Evolutionary conservation across 192 early-diverging fungal genomes (phyloP).

Genomic region (Radiomyces spectabilis): DNA sequence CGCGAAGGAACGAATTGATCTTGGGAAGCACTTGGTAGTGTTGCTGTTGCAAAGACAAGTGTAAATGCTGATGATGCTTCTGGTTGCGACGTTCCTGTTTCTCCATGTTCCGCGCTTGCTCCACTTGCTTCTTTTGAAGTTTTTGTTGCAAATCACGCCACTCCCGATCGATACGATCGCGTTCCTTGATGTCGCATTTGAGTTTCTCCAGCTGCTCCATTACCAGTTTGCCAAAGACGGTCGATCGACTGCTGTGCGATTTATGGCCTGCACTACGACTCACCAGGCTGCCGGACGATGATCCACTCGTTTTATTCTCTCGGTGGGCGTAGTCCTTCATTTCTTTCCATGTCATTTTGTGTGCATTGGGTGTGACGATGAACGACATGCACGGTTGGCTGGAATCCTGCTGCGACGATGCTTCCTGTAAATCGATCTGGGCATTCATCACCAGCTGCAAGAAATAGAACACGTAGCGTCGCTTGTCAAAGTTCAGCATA

Average conservation of each 20-base stretch:
- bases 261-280: conserved; percentile 4
- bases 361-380: conserved; percentile 11
- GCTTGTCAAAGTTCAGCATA: conserved; percentile 62
- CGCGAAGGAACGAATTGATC: conserved; percentile 28
- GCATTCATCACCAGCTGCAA: conserved; percentile 25
- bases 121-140: conserved; percentile 37
- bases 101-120: conserved; percentile 33
- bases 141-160: conserved; percentile 44
- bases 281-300: not conserved
- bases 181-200: conserved; percentile 59
- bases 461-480: conserved; percentile 56
- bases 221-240: conserved; percentile 41
- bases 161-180: conserved; percentile 55
- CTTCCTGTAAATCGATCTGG: conserved; percentile 14
- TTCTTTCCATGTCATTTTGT: conserved; percentile 20
- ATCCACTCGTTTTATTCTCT: conserved; percentile 18
- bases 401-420: not conserved
- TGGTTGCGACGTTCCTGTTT: too few relatives aligned
- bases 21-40: conserved; percentile 17
- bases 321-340: conserved; percentile 29
- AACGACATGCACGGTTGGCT: conserved; percentile 5
- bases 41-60: not conserved
- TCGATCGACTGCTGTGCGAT: conserved; percentile 2
- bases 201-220: conserved; percentile 55
- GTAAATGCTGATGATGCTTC: too few relatives aligned